These are phyloP conservation scores for Clarireedia monteithiana DNA, from an alignment of 2,329 filamentous ascomycete genomes.

Conservation along the genomic window DNA sequence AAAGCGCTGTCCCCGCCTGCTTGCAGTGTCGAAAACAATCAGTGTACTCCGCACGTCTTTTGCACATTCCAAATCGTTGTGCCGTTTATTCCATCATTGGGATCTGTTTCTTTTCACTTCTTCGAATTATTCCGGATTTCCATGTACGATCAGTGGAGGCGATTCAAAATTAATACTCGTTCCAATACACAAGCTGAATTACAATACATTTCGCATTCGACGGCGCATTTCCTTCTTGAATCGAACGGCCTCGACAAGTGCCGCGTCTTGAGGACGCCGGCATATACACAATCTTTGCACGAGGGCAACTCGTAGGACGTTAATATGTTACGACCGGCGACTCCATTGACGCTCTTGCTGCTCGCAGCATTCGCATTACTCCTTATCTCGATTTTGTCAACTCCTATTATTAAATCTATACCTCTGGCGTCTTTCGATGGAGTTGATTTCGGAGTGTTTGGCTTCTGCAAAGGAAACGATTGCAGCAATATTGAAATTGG, in stretches of 20 bases:
- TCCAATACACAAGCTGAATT: neutral
- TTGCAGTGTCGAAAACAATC: neutral
- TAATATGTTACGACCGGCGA: conserved; percentile 74
- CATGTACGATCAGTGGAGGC: neutral
- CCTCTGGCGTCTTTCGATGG: conserved; percentile 71
- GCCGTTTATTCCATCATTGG: neutral
- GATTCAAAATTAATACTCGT: neutral
- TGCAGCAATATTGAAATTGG: conserved; percentile 76
- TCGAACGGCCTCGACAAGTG: conserved; percentile 13
- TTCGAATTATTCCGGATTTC: neutral
- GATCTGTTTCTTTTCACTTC: neutral
- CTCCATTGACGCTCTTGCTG: conserved; percentile 80
- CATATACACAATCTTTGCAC: conserved; percentile 20
- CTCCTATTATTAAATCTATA: conserved; percentile 78
- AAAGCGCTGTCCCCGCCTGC: neutral
- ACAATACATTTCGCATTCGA: conserved; percentile 1
- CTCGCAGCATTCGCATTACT: conserved; percentile 78
- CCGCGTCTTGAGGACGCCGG: conserved; percentile 41
- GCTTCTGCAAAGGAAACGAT: conserved; percentile 60
- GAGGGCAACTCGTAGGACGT: conserved; percentile 12
- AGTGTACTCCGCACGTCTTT: neutral
- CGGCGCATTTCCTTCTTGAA: neutral
- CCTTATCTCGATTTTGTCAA: conserved; percentile 81
- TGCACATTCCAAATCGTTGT: neutral
- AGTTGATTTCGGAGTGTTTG: conserved; percentile 86